Conservation (phyloP, 352 stramenopile genomes). For the Lagenidium sp. region DNA sequence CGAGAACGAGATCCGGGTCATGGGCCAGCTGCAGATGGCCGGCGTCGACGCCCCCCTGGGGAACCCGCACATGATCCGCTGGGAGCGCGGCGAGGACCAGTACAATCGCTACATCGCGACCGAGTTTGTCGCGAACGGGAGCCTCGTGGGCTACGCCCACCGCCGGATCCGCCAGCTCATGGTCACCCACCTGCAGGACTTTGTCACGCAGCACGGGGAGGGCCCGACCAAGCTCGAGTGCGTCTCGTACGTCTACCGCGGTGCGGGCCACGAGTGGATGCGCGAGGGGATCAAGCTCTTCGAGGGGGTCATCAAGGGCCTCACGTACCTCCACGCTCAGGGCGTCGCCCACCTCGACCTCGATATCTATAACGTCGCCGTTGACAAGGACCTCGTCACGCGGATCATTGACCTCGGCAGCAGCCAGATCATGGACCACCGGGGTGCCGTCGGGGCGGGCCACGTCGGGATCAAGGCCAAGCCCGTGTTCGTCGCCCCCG, state of each 20-base stretch:
- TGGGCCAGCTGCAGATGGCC: slow-evolving; percentile 65
- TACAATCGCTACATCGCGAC: slow-evolving; percentile 81
- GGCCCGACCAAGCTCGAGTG: slow-evolving; percentile 71
- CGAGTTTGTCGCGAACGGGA: slow-evolving; percentile 75
- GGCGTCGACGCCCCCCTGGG: slow-evolving; percentile 61
- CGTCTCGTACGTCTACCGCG: slow-evolving; percentile 69
- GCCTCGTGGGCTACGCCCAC: slow-evolving; percentile 62
- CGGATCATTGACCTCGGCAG: slow-evolving; percentile 80
- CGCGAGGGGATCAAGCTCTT: slow-evolving; percentile 58
- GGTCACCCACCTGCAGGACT: slow-evolving; percentile 61
- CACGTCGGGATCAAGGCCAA: slow-evolving; percentile 82
- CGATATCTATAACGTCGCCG: slow-evolving; percentile 81
- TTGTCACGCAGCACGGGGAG: slow-evolving; percentile 41
- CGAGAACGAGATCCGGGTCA: slow-evolving; percentile 72
- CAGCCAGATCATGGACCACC: slow-evolving; percentile 68
- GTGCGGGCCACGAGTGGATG: slow-evolving; percentile 72
- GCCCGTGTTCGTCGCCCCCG: slow-evolving; percentile 61
- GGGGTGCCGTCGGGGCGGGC: slow-evolving; percentile 38
- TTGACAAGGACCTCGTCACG: slow-evolving; percentile 38
- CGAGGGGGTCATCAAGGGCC: slow-evolving; percentile 44
- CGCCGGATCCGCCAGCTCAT: slow-evolving; percentile 59
- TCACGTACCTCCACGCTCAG: slow-evolving; percentile 78
- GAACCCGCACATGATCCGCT: slow-evolving; percentile 71
- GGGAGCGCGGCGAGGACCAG: slow-evolving; percentile 57
- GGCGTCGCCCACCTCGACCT: slow-evolving; percentile 72